Conservation (phyloP, 2,329 filamentous ascomycete species). For the Penicillium sp. region DNA sequence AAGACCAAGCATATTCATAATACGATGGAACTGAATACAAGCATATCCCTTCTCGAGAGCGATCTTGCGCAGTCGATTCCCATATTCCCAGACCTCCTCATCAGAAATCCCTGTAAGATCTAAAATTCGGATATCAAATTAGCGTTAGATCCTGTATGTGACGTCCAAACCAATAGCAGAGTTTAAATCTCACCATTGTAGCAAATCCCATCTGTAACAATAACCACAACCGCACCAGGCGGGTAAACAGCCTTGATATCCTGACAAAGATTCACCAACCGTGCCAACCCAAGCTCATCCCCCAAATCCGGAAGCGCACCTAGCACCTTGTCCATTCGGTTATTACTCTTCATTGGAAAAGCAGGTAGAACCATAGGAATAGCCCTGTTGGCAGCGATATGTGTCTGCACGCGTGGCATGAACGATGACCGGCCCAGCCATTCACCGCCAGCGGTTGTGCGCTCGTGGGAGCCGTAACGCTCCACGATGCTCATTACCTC, state of each 20-base stretch:
- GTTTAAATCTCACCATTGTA: constrained; percentile 1
- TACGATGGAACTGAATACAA: constrained; percentile 7
- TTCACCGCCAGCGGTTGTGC: constrained; percentile 1
- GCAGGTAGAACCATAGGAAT: constrained; percentile 10
- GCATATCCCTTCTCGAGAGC: constrained; percentile 4
- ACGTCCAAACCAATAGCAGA: not conserved
- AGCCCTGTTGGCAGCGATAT: not conserved
- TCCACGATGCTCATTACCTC: constrained; percentile 4
- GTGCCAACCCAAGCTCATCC: constrained; percentile 8
- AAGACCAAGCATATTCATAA: constrained; percentile 8
- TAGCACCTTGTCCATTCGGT: constrained; percentile 7
- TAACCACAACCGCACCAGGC: constrained; percentile 6
- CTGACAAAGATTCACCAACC: constrained; percentile 6
- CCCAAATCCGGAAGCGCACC: constrained; percentile 1
- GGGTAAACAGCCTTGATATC: constrained; percentile 7
- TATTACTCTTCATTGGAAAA: constrained; percentile 11
- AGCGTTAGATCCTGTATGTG: not conserved
- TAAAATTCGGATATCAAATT: not conserved
- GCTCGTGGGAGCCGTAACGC: constrained; percentile 2
- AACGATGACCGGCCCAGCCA: constrained; percentile 9
- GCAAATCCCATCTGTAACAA: constrained; percentile 10
- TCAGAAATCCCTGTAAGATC: constrained; percentile 9
- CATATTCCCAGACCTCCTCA: constrained; percentile 11
- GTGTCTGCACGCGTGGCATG: constrained; percentile 2
- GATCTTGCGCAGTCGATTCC: constrained; percentile 10